phyloP scores from a whole-genome alignment of 192 early-diverging fungal species.

The Rhizoclosmatium globosum region DNA sequence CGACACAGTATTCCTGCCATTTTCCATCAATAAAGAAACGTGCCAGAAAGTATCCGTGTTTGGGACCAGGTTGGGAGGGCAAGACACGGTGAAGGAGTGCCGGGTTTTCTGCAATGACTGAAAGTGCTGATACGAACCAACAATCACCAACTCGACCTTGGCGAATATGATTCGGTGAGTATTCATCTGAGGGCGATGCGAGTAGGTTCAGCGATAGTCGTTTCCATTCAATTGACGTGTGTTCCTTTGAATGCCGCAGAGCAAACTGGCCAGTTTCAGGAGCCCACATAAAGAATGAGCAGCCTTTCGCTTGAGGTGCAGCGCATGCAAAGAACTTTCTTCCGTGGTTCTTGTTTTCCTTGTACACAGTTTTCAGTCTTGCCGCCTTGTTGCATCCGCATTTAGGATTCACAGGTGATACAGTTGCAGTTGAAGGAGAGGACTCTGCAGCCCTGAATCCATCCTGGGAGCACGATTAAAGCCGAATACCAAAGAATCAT shows the following conservation, averaged over 20 bases:
- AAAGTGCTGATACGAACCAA: constrained; percentile 40
- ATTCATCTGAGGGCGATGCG: background rate
- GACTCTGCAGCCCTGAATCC: background rate
- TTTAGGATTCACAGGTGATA: background rate
- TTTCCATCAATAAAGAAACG: constrained; percentile 38
- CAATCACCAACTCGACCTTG: constrained; percentile 41
- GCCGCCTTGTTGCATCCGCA: constrained; percentile 22
- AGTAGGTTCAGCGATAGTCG: constrained; percentile 3
- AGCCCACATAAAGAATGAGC: constrained; percentile 41
- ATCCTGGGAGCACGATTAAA: background rate
- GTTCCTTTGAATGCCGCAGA: constrained; percentile 14
- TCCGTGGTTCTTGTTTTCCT: constrained; percentile 44
- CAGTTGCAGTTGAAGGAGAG: background rate
- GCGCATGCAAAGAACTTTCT: constrained; percentile 33
- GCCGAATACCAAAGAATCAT: background rate
- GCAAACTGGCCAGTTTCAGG: constrained; percentile 2
- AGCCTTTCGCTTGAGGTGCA: background rate
- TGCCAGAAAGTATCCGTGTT: background rate
- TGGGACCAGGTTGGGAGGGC: background rate
- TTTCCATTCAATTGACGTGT: constrained; percentile 19
- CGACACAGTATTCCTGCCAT: constrained; percentile 21
- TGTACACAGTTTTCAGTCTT: constrained; percentile 30
- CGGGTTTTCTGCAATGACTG: constrained; percentile 33
- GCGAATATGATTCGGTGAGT: constrained; percentile 14
- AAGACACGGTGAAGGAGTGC: constrained; percentile 24